These are phyloP conservation scores for Lactarius akahatsu DNA, from an alignment of 768 basidiomycete species.

Conservation along the genomic window DNA sequence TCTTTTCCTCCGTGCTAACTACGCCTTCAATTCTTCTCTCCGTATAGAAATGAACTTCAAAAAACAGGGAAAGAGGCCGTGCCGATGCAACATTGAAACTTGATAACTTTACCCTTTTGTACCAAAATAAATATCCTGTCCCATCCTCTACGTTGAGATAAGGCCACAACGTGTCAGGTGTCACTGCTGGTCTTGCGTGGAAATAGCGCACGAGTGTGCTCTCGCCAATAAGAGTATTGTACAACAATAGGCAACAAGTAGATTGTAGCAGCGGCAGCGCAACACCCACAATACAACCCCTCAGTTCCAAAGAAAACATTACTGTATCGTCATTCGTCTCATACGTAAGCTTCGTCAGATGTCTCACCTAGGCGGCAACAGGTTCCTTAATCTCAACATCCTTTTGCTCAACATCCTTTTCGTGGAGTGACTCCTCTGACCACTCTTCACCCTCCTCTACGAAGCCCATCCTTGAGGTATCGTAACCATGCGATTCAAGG, in stretches of 20 bases:
- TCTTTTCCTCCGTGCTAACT: background rate
- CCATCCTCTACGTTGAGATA: background rate
- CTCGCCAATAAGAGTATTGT: slow-evolving; percentile 2
- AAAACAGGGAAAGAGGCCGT: slow-evolving; percentile 53
- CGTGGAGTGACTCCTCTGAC: slow-evolving; percentile 27
- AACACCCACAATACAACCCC: background rate
- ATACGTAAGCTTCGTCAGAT: background rate
- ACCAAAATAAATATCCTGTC: background rate
- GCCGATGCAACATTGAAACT: slow-evolving; percentile 28
- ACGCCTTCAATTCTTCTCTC: background rate
- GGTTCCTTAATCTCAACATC: slow-evolving; percentile 1
- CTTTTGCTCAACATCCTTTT: slow-evolving; percentile 31
- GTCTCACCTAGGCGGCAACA: background rate
- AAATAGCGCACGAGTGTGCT: background rate
- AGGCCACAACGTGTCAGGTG: background rate
- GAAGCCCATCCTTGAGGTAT: slow-evolving; percentile 71
- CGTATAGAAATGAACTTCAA: slow-evolving; percentile 60
- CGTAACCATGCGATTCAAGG: slow-evolving; percentile 75
- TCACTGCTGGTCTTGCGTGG: background rate
- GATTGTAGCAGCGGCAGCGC: background rate
- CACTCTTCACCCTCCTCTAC: slow-evolving; percentile 31
- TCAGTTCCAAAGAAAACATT: background rate
- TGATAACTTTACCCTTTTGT: background rate
- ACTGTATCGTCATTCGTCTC: background rate
- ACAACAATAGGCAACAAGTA: slow-evolving; percentile 1